Evolutionary conservation across 176 grass and related monocot species (phyloP).

Genomic region (Hsuehochloa calcarea): DNA sequence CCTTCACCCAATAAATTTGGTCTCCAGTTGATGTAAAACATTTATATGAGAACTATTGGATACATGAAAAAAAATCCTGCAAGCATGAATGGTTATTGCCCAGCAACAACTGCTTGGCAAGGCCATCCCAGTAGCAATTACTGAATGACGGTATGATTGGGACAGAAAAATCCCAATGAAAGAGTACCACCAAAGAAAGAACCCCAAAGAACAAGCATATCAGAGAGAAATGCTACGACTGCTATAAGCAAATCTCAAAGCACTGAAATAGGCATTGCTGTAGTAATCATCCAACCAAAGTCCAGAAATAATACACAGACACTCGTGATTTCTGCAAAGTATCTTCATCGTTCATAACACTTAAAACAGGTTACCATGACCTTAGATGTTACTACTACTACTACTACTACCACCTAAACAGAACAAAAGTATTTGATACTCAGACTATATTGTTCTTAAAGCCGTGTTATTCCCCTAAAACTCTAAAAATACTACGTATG

Average conservation of each 20-base stretch:
- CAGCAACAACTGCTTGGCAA: neutral
- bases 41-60: neutral
- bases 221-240: neutral
- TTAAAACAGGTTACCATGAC: neutral
- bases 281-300: neutral
- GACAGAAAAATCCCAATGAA: neutral
- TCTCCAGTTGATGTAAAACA: neutral
- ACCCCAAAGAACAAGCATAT: neutral
- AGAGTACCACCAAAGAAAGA: neutral
- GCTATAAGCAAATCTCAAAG: neutral
- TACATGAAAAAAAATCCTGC: neutral
- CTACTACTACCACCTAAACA: neutral
- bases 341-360: neutral
- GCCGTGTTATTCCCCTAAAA: too few relatives aligned
- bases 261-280: neutral
- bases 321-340: neutral
- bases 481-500: too few relatives aligned
- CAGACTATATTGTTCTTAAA: neutral
- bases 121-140: neutral
- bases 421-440: neutral
- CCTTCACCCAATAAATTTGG: neutral
- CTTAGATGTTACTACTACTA: neutral
- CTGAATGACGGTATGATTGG: neutral
- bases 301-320: neutral
- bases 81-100: neutral